Conservation (phyloP, 768 basidiomycete species). For the Stropharia rugosoannulata region DNA sequence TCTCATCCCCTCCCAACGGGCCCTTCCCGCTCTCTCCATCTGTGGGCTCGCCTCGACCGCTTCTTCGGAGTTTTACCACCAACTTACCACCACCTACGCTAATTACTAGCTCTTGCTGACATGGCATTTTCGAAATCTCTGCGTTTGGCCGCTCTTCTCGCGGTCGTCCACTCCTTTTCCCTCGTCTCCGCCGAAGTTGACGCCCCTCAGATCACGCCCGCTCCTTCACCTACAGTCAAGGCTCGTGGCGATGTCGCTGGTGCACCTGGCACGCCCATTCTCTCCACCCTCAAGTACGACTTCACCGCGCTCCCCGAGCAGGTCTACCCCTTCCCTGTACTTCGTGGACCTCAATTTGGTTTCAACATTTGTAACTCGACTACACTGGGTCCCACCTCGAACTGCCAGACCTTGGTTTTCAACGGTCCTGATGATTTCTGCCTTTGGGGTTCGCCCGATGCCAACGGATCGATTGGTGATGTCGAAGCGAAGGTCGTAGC, state of each 20-base stretch:
- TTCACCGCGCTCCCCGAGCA: slow-evolving; percentile 17
- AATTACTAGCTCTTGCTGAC: background rate
- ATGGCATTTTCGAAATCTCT: background rate
- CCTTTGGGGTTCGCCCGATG: slow-evolving; percentile 53
- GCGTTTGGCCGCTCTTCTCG: slow-evolving; percentile 9
- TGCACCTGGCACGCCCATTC: slow-evolving; percentile 16
- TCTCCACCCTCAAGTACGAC: slow-evolving; percentile 17
- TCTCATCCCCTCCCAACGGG: too few species aligned
- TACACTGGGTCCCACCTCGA: slow-evolving; percentile 58
- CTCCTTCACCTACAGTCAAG: slow-evolving; percentile 7
- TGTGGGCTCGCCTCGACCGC: too few species aligned
- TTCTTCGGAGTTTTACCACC: background rate
- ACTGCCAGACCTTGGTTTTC: slow-evolving; percentile 61
- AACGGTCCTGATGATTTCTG: slow-evolving; percentile 67
- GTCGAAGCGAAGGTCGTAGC: slow-evolving; percentile 70
- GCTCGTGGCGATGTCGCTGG: slow-evolving; percentile 14
- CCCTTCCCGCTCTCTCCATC: too few species aligned
- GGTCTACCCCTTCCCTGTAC: slow-evolving; percentile 16
- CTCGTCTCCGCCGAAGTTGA: slow-evolving; percentile 7
- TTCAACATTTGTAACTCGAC: slow-evolving; percentile 73
- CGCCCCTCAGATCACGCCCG: slow-evolving; percentile 7
- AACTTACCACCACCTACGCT: background rate
- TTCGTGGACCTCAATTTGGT: slow-evolving; percentile 51
- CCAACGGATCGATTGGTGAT: slow-evolving; percentile 55
- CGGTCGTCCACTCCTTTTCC: slow-evolving; percentile 15